Conservation (phyloP, 768 basidiomycete genomes). For the Clavaria fumosa region DNA sequence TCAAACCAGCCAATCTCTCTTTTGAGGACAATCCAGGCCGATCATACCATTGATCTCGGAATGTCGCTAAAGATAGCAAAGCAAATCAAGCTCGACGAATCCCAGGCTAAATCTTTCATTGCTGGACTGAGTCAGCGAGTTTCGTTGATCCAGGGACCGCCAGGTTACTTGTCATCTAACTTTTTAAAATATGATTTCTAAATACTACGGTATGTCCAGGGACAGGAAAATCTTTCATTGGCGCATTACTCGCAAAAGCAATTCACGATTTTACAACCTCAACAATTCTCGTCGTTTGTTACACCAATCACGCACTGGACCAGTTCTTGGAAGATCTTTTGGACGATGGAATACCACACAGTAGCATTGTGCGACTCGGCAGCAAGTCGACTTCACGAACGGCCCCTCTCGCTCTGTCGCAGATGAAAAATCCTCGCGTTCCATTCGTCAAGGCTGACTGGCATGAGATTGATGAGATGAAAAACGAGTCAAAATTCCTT, state of each 20-base stretch:
- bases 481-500: constrained; percentile 8
- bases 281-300: constrained; percentile 54
- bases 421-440: constrained; percentile 13
- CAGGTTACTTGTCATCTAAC: constrained; percentile 29
- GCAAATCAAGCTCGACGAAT: constrained; percentile 32
- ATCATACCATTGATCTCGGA: constrained; percentile 33
- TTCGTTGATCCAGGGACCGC: constrained; percentile 56
- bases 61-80: constrained; percentile 22
- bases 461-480: constrained; percentile 26
- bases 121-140: constrained; percentile 39
- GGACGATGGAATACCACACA: constrained; percentile 36
- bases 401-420: constrained; percentile 29
- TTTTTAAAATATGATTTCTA: not conserved
- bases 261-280: constrained; percentile 31
- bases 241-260: constrained; percentile 47
- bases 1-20: too few relatives aligned
- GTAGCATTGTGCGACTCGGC: constrained; percentile 39
- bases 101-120: constrained; percentile 33
- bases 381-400: constrained; percentile 38
- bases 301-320: constrained; percentile 63
- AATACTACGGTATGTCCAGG: constrained; percentile 25
- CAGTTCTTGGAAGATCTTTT: constrained; percentile 52
- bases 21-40: constrained; percentile 20
- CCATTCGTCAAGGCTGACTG: constrained; percentile 22
- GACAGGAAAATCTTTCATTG: constrained; percentile 64